phyloP scores from a whole-genome alignment of 106 monocot species.

The Triglochin maritima region DNA sequence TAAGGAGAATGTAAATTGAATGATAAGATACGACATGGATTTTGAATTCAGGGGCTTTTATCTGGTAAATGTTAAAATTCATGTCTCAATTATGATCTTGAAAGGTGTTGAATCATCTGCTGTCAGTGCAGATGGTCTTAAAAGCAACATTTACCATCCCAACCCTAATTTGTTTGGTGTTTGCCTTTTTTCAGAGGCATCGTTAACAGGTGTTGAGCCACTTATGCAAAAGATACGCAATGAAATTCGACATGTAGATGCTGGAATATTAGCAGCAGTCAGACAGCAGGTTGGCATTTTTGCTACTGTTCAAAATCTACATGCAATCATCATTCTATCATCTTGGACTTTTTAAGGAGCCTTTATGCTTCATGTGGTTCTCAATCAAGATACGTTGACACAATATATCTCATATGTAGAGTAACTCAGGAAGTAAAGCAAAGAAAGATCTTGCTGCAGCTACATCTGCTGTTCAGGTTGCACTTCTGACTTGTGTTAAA shows the following conservation, averaged over 20 bases:
- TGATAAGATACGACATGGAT: background rate
- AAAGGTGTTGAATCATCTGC: no score
- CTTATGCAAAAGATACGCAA: slow-evolving; percentile 98
- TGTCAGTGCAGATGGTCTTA: background rate
- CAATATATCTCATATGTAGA: slow-evolving; percentile 27
- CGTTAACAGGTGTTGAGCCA: slow-evolving; percentile 92
- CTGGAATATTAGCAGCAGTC: slow-evolving; percentile 83
- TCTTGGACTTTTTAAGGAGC: no score
- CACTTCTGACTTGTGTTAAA: background rate
- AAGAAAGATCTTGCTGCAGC: slow-evolving; percentile 99
- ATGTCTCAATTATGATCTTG: background rate
- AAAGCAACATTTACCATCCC: background rate
- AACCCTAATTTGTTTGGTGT: background rate
- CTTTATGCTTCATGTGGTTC: no score
- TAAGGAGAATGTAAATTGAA: no score
- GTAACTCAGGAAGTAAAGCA: slow-evolving; percentile 93
- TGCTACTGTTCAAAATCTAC: background rate
- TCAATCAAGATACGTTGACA: no score
- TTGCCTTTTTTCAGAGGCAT: slow-evolving; percentile 53
- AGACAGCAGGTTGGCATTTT: slow-evolving; percentile 64
- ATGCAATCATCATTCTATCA: no score
- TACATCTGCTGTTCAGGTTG: slow-evolving; percentile 91
- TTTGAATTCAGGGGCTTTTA: background rate
- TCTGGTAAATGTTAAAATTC: background rate
- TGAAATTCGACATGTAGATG: slow-evolving; percentile 94